Conservation (phyloP, 2,329 filamentous ascomycete species). For the Penicillium rolfsii region DNA sequence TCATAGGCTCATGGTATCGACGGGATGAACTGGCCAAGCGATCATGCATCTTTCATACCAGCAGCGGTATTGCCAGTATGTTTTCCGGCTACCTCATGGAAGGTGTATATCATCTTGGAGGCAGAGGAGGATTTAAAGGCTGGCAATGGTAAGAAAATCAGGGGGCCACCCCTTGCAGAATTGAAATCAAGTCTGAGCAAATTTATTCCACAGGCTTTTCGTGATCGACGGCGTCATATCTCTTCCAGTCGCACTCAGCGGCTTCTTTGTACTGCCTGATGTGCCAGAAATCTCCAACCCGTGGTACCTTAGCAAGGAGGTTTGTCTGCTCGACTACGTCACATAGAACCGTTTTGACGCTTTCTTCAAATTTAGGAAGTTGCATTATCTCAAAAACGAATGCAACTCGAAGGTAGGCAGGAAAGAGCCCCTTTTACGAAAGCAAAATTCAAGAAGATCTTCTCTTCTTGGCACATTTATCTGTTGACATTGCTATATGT, state of each 20-base stretch:
- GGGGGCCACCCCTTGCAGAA: background rate
- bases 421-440: conserved; percentile 52
- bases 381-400: conserved; percentile 52
- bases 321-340: conserved; percentile 12
- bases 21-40: conserved; percentile 56
- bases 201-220: conserved; percentile 46
- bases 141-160: conserved; percentile 53
- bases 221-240: conserved; percentile 60
- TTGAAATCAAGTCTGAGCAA: background rate
- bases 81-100: conserved; percentile 60
- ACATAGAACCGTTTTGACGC: background rate
- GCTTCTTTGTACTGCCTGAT: conserved; percentile 55
- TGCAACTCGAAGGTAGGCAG: conserved; percentile 55
- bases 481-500: conserved; percentile 62
- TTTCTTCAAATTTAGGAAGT: conserved; percentile 41
- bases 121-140: conserved; percentile 52
- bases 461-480: conserved; percentile 68
- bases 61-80: conserved; percentile 49
- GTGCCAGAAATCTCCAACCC: conserved; percentile 55
- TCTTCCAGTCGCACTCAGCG: conserved; percentile 55
- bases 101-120: conserved; percentile 55
- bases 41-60: conserved; percentile 57
- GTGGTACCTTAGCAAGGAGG: conserved; percentile 52
- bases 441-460: conserved; percentile 62
- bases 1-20: conserved; percentile 58